phyloP scores from a whole-genome alignment of 305 asterid species.

The Rubia tinctorum region DNA sequence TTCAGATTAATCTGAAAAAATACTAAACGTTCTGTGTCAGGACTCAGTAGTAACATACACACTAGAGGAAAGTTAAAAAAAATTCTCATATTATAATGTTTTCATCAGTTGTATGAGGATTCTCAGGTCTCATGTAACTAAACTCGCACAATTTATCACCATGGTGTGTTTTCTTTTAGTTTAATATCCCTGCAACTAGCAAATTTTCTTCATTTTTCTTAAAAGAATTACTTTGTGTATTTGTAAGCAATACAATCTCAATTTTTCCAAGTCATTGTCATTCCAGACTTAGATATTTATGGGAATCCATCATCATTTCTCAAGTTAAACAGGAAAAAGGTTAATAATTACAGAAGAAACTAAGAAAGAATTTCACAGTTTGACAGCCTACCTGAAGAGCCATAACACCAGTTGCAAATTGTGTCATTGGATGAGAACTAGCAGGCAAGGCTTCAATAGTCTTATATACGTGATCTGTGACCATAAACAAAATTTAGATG shows the following conservation, averaged over 20 bases:
- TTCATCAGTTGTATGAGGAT: no score
- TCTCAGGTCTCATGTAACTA: no score
- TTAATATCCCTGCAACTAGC: not conserved
- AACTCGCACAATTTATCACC: not conserved
- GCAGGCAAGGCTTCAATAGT: constrained; percentile 76
- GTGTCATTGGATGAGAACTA: constrained; percentile 93
- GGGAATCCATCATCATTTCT: not conserved
- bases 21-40: no score
- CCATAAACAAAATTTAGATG: constrained; percentile 13
- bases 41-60: no score
- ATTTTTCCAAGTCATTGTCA: not conserved
- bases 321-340: not conserved
- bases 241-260: not conserved
- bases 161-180: not conserved
- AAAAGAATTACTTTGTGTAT: not conserved
- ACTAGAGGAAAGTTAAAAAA: no score
- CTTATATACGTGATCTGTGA: constrained; percentile 79
- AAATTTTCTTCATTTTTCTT: not conserved
- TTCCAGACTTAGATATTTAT: not conserved
- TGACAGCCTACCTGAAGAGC: constrained; percentile 70
- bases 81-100: no score
- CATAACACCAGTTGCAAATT: constrained; percentile 89
- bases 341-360: not conserved
- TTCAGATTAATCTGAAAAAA: not conserved
- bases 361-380: constrained; percentile 11